These are phyloP conservation scores for Murraya koenigii DNA, from an alignment of 345 rosid genomes.

Conservation along the genomic window DNA sequence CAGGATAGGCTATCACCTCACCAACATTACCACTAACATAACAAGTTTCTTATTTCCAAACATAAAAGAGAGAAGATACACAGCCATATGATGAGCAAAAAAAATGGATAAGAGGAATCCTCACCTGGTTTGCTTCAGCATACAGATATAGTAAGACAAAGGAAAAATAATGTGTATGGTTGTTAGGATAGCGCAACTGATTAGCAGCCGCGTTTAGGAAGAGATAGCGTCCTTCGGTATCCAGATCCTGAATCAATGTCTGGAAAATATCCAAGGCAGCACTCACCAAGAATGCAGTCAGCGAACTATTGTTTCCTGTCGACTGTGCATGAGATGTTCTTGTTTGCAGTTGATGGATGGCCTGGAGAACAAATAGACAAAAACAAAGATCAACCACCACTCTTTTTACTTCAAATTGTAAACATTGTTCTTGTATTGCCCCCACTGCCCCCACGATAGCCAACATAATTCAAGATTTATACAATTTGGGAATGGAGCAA, in stretches of 20 bases:
- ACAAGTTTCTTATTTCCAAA: neutral
- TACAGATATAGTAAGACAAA: conserved; percentile 82
- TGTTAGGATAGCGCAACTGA: conserved; percentile 97
- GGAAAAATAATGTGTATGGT: conserved; percentile 97
- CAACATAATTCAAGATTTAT: neutral
- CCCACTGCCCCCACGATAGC: neutral
- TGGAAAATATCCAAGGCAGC: conserved; percentile 91
- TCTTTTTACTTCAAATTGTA: neutral
- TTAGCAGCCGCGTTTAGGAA: conserved; percentile 91
- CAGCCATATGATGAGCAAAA: neutral
- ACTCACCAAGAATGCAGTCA: conserved; percentile 47
- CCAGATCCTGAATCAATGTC: conserved; percentile 75
- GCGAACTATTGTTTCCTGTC: conserved; percentile 40
- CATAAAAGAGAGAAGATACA: neutral
- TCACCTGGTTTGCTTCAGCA: conserved; percentile 82
- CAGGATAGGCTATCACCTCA: neutral
- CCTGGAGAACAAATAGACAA: conserved; percentile 35
- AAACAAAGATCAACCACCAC: neutral
- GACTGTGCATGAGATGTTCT: conserved; percentile 69
- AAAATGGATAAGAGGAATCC: neutral
- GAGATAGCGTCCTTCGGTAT: conserved; percentile 96
- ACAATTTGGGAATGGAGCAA: neutral
- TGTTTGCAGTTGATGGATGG: conserved; percentile 75
- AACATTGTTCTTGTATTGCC: neutral
- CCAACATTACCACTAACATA: neutral